A percentile compares a stretch with the other conserved stretches of the same genome.
These are phyloP conservation scores for Artemisia argyi DNA, from an alignment of 129 eudicot species.

Conservation along the genomic window DNA sequence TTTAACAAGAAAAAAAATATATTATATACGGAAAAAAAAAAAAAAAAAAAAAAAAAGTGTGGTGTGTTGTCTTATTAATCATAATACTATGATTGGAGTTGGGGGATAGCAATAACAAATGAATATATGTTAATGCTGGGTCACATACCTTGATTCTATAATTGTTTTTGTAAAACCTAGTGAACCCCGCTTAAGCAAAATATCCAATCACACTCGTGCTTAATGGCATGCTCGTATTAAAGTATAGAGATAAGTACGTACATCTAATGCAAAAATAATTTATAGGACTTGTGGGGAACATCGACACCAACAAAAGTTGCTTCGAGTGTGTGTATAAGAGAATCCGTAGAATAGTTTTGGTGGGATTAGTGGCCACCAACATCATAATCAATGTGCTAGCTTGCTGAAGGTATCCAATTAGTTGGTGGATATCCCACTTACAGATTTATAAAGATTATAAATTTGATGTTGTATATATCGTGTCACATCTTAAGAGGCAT, in stretches of 20 bases:
- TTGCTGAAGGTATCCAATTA: constrained; percentile 28
- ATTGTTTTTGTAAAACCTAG: too few relatives aligned
- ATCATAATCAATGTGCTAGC: constrained; percentile 27
- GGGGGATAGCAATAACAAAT: too few relatives aligned
- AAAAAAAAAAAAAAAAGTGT: too few relatives aligned
- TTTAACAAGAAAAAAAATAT: too few relatives aligned
- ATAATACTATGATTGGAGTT: too few relatives aligned
- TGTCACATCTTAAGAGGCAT: constrained; percentile 29
- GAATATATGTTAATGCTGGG: too few relatives aligned
- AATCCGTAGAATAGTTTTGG: constrained; percentile 15
- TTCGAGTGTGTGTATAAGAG: constrained; percentile 21
- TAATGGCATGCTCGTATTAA: too few relatives aligned
- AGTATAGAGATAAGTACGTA: neutral
- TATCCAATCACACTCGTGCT: too few relatives aligned
- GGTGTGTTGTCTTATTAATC: too few relatives aligned
- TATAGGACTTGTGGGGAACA: constrained; percentile 22
- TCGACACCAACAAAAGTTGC: constrained; percentile 15
- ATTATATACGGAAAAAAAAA: too few relatives aligned
- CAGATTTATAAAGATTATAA: constrained; percentile 11
- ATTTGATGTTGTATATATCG: constrained; percentile 1
- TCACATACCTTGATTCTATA: too few relatives aligned
- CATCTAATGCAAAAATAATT: neutral
- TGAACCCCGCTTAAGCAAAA: too few relatives aligned
- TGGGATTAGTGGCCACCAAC: constrained; percentile 37
- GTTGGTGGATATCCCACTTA: constrained; percentile 42